These are phyloP conservation scores for Hamigera avellanea DNA, from an alignment of 495 filamentous ascomycete species.

Conservation along the genomic window DNA sequence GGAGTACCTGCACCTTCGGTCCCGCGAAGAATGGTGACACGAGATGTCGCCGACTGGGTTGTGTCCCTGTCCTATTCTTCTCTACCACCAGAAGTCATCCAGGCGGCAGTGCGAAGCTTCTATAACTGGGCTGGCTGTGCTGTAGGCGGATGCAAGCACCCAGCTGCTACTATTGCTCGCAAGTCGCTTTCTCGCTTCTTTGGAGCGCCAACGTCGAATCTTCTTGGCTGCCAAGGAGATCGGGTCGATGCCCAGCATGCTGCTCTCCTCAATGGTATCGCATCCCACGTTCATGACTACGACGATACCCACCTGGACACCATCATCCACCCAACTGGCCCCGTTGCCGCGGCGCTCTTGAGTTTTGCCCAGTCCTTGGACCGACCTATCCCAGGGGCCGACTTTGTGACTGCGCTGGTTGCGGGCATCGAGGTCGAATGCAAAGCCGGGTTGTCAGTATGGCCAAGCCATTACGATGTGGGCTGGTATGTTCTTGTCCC, in stretches of 20 bases:
- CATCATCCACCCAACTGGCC: slow-evolving; percentile 43
- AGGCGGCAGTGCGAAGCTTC: slow-evolving; percentile 15
- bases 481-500: slow-evolving; percentile 24
- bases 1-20: too few species aligned
- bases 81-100: slow-evolving; percentile 7
- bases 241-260: slow-evolving; percentile 37
- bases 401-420: slow-evolving; percentile 39
- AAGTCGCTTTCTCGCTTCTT: slow-evolving; percentile 31
- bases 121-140: slow-evolving; percentile 45
- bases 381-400: slow-evolving; percentile 23
- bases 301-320: slow-evolving; percentile 46
- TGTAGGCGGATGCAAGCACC: slow-evolving; percentile 34
- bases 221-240: slow-evolving; percentile 24
- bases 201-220: slow-evolving; percentile 28
- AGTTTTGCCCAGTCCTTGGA: slow-evolving; percentile 27
- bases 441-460: slow-evolving; percentile 37
- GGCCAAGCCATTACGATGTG: slow-evolving; percentile 42
- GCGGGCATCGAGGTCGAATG: slow-evolving; percentile 41
- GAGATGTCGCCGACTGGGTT: slow-evolving; percentile 3
- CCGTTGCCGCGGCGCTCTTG: slow-evolving; percentile 37
- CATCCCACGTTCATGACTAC: slow-evolving; percentile 45
- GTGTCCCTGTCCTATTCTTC: slow-evolving; percentile 1
- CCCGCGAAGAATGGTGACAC: too few species aligned
- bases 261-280: slow-evolving; percentile 42
- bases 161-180: slow-evolving; percentile 33